phyloP scores from a whole-genome alignment of 1,284 basidiomycete genomes.

The Microbotryum silenes-acaulis region DNA sequence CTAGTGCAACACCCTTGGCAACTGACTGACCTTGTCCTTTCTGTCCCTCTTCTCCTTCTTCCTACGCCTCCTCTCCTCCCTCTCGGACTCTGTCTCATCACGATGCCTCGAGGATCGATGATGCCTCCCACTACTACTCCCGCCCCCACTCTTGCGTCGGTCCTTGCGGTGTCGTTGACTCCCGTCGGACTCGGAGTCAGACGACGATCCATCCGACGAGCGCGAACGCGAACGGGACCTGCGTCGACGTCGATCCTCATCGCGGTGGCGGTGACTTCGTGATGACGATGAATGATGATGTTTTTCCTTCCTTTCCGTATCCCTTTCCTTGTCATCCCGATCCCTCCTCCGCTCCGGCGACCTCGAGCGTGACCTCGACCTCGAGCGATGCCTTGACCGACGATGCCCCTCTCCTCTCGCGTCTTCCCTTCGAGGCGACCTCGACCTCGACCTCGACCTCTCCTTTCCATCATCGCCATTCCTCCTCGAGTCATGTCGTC shows the following conservation, averaged over 20 bases:
- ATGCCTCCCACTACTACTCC: slow-evolving; percentile 4
- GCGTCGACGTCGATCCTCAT: no score
- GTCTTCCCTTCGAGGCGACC: neutral
- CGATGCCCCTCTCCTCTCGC: no score
- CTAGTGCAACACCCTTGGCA: neutral
- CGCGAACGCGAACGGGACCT: slow-evolving; percentile 8
- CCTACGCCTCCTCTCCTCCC: slow-evolving; percentile 18
- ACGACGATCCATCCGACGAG: neutral
- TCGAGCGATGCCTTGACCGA: no score
- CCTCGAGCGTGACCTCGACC: no score
- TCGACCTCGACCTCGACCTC: slow-evolving; percentile 9
- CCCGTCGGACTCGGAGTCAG: slow-evolving; percentile 9
- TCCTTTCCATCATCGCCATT: no score
- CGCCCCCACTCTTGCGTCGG: slow-evolving; percentile 5
- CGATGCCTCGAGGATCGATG: slow-evolving; percentile 1
- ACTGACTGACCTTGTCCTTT: slow-evolving; percentile 16
- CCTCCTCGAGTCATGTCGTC: no score
- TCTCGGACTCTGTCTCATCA: slow-evolving; percentile 6
- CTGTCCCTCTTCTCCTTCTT: slow-evolving; percentile 29
- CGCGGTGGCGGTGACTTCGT: neutral
- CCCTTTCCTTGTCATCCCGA: no score
- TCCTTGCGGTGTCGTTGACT: neutral
- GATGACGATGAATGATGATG: slow-evolving; percentile 7
- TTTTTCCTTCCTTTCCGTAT: neutral
- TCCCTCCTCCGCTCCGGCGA: no score